Percentiles rank a stretch among this genome's conserved stretches.
Conservation (phyloP, 83 land plant species). For the Isoetes engelmannii region DNA sequence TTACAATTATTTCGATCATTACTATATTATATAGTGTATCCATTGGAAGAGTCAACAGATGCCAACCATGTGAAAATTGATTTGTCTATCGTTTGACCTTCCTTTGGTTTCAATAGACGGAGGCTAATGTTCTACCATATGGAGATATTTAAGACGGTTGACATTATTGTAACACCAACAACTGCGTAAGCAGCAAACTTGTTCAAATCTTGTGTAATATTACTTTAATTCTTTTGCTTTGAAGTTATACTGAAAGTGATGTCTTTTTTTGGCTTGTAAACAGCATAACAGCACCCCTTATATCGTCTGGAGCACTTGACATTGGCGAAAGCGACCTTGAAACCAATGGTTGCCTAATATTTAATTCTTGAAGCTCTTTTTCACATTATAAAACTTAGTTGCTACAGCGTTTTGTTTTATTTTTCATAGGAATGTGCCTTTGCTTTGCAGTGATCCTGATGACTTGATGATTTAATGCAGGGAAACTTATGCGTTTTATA, state of each 20-base stretch:
- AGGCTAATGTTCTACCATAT: slow-evolving; percentile 72
- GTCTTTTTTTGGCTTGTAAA: background rate
- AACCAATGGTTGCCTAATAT: background rate
- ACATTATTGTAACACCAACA: slow-evolving; percentile 85
- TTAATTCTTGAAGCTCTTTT: background rate
- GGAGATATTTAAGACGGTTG: slow-evolving; percentile 81
- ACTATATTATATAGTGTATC: no score
- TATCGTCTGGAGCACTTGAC: slow-evolving; percentile 20
- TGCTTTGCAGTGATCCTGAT: background rate
- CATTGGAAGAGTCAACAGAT: no score
- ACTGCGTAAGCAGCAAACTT: slow-evolving; percentile 56
- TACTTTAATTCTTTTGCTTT: background rate
- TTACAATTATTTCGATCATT: no score
- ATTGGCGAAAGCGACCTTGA: slow-evolving; percentile 28
- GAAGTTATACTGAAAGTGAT: background rate
- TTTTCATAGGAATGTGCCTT: background rate
- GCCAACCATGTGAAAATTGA: no score
- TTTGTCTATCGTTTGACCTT: slow-evolving; percentile 3
- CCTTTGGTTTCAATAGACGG: slow-evolving; percentile 43
- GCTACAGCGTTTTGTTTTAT: background rate
- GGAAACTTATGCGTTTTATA: slow-evolving; percentile 73
- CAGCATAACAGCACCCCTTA: slow-evolving; percentile 32
- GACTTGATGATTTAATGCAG: slow-evolving; percentile 29
- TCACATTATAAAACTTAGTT: background rate
- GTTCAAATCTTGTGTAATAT: no score